These are phyloP conservation scores for Sporothrix sp. DNA, from an alignment of 2,329 filamentous ascomycete genomes.

Conservation along the genomic window DNA sequence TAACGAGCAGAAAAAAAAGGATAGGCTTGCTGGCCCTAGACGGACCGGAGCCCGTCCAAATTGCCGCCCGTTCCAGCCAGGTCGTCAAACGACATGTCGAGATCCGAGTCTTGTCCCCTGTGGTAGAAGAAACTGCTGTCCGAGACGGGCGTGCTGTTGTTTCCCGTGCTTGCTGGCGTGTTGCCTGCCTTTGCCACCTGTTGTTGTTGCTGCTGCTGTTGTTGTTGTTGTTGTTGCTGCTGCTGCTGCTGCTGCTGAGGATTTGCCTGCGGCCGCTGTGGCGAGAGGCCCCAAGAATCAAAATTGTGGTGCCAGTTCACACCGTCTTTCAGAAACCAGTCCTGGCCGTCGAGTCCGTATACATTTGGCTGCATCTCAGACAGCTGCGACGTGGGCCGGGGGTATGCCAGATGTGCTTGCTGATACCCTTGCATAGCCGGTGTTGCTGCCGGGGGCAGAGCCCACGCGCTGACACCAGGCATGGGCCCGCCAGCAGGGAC, in stretches of 20 bases:
- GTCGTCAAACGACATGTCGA: conserved; percentile 20
- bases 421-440: conserved; percentile 7
- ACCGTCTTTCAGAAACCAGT: conserved; percentile 49
- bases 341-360: conserved; percentile 40
- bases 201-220: not conserved
- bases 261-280: conserved; percentile 5
- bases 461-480: conserved; percentile 12
- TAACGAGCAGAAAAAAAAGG: too few relatives aligned
- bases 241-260: conserved; percentile 6
- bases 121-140: conserved; percentile 7
- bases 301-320: conserved; percentile 51
- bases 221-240: not conserved
- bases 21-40: too few relatives aligned
- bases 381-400: not conserved
- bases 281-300: conserved; percentile 38
- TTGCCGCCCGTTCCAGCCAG: conserved; percentile 18
- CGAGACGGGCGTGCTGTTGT: conserved; percentile 7
- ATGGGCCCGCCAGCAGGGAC: not conserved
- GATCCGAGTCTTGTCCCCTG: not conserved
- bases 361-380: conserved; percentile 17
- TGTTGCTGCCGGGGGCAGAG: not conserved
- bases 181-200: not conserved
- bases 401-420: not conserved
- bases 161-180: not conserved
- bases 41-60: conserved; percentile 19